Percentiles rank a stretch among this genome's conserved stretches.
Conservation (phyloP, 2,329 filamentous ascomycete genomes). For the Epichloe hybrida region DNA sequence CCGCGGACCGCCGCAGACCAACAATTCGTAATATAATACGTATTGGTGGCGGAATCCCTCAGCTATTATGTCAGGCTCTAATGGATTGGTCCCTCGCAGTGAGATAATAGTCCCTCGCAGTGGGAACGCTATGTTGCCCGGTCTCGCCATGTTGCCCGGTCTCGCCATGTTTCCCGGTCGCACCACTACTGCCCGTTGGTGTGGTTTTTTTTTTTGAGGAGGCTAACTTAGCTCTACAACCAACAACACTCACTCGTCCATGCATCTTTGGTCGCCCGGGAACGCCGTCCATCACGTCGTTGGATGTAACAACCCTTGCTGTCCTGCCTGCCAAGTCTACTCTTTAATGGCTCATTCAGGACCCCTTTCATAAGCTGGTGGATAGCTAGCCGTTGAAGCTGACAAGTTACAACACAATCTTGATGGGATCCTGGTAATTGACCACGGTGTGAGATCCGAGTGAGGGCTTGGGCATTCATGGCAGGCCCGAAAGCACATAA, state of each 20-base stretch:
- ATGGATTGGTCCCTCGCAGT: no score
- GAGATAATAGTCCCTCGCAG: no score
- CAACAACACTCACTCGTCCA: not conserved
- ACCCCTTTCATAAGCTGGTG: not conserved
- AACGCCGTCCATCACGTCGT: not conserved
- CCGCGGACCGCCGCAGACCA: no score
- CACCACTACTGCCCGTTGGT: no score
- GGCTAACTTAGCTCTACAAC: no score
- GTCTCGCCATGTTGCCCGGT: no score
- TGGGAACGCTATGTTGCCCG: no score
- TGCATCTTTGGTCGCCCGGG: not conserved
- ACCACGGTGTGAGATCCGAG: not conserved
- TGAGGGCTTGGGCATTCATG: not conserved
- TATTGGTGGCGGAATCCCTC: no score
- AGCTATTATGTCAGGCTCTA: no score
- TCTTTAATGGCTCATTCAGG: not conserved
- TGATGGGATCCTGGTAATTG: not conserved
- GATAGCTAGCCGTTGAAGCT: not conserved
- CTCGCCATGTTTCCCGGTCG: no score
- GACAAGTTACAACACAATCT: not conserved
- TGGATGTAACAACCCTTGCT: not conserved
- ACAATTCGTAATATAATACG: no score
- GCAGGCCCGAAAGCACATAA: not conserved
- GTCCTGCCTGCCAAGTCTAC: not conserved
- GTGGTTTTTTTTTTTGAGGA: no score